phyloP scores from a whole-genome alignment of 495 filamentous ascomycete genomes.

The Aeminium ludgeri region DNA sequence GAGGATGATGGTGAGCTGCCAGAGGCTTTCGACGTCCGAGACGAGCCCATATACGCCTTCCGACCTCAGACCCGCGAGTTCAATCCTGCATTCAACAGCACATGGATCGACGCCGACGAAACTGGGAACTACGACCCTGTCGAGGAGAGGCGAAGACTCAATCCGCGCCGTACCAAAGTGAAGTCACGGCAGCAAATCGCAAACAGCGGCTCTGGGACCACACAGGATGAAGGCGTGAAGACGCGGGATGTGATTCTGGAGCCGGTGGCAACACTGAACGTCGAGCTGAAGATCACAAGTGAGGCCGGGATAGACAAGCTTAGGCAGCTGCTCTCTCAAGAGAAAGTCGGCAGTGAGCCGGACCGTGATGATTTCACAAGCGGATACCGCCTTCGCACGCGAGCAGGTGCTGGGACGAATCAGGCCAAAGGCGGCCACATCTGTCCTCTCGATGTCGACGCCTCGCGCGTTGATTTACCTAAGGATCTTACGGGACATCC shows the following conservation, averaged over 20 bases:
- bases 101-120: slow-evolving; percentile 17
- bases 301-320: slow-evolving; percentile 1
- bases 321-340: background rate
- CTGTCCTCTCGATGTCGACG: too few species aligned
- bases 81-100: slow-evolving; percentile 3
- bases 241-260: background rate
- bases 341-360: background rate
- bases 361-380: slow-evolving; percentile 1
- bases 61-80: slow-evolving; percentile 6
- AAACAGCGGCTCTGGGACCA: too few species aligned
- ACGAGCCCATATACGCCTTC: slow-evolving; percentile 4
- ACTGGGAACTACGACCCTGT: slow-evolving; percentile 16
- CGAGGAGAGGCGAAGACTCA: slow-evolving; percentile 5
- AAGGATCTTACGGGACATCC: slow-evolving; percentile 16
- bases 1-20: too few species aligned
- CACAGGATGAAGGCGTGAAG: too few species aligned
- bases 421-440: background rate
- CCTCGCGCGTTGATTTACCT: background rate
- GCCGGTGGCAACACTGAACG: background rate
- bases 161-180: background rate
- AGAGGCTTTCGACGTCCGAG: too few species aligned
- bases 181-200: background rate
- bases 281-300: slow-evolving; percentile 1
- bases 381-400: background rate
- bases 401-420: background rate